Conservation (phyloP, 2,329 filamentous ascomycete species). For the Xylariaceae sp. region DNA sequence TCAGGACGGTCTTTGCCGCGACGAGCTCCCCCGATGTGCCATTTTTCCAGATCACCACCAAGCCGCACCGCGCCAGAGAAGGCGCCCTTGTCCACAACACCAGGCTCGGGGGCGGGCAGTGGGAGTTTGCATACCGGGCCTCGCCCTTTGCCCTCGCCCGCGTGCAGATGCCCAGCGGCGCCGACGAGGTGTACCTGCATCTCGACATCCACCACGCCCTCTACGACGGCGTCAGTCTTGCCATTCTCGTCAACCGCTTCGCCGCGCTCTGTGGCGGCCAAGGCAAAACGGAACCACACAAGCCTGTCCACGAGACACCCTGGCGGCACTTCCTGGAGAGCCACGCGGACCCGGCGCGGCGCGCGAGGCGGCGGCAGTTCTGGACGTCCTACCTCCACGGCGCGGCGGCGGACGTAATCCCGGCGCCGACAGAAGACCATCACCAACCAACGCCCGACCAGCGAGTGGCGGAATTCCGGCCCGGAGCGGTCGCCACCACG, state of each 20-base stretch:
- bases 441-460: background rate
- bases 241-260: slow-evolving; percentile 46
- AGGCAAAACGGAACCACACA: background rate
- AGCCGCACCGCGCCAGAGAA: slow-evolving; percentile 25
- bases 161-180: slow-evolving; percentile 7
- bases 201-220: slow-evolving; percentile 75
- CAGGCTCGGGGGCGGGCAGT: slow-evolving; percentile 10
- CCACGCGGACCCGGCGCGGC: slow-evolving; percentile 12
- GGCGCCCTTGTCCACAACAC: slow-evolving; percentile 8
- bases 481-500: slow-evolving; percentile 9
- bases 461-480: slow-evolving; percentile 11
- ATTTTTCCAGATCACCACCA: slow-evolving; percentile 57
- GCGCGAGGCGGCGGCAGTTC: slow-evolving; percentile 24
- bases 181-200: slow-evolving; percentile 28
- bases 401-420: slow-evolving; percentile 40
- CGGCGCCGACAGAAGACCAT: background rate
- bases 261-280: slow-evolving; percentile 14
- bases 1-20: slow-evolving; percentile 60
- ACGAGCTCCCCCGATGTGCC: slow-evolving; percentile 40
- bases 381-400: slow-evolving; percentile 41
- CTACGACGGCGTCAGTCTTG: slow-evolving; percentile 79
- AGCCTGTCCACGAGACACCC: background rate
- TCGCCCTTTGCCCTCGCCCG: slow-evolving; percentile 21
- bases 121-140: slow-evolving; percentile 13
- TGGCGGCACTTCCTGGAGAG: slow-evolving; percentile 20